A percentile compares a stretch with the other conserved stretches of the same genome.
Evolutionary conservation across 2,329 filamentous ascomycete genomes (phyloP).

Genomic region (Cercospora zeina): DNA sequence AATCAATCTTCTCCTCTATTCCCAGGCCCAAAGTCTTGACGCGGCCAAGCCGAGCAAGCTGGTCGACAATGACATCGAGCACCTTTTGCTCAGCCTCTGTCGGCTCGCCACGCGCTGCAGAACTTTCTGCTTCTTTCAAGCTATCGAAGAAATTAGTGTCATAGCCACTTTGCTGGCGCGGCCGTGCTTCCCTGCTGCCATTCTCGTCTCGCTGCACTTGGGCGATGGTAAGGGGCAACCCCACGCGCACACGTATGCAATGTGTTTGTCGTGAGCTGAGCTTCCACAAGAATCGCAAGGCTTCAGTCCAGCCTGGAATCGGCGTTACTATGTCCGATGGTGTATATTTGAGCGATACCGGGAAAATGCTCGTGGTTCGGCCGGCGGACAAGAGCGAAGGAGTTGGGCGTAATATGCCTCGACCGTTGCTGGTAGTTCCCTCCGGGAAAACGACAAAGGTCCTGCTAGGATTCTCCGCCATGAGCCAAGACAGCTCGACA

Average conservation of each 20-base stretch:
- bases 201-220: conserved; percentile 34
- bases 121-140: conserved; percentile 39
- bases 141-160: conserved; percentile 51
- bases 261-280: conserved; percentile 82
- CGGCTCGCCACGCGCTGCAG: conserved; percentile 29
- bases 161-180: conserved; percentile 40
- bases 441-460: conserved; percentile 89
- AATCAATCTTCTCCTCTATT: conserved; percentile 76
- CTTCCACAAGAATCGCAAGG: conserved; percentile 76
- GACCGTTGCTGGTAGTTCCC: conserved; percentile 90
- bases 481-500: conserved; percentile 50
- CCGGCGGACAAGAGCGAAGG: conserved; percentile 71
- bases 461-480: conserved; percentile 68
- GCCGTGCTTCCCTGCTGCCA: conserved; percentile 30
- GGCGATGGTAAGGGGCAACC: conserved; percentile 62
- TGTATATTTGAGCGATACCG: conserved; percentile 84
- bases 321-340: conserved; percentile 89
- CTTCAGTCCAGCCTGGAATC: conserved; percentile 64
- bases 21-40: conserved; percentile 88
- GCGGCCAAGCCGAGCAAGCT: conserved; percentile 79
- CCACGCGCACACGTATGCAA: conserved; percentile 86
- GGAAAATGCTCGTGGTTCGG: conserved; percentile 74
- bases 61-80: conserved; percentile 78
- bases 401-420: conserved; percentile 81
- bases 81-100: conserved; percentile 64